Percentiles rank a stretch among this genome's conserved stretches.
phyloP scores from a whole-genome alignment of 345 rosid species.

The Acer yangbiense region DNA sequence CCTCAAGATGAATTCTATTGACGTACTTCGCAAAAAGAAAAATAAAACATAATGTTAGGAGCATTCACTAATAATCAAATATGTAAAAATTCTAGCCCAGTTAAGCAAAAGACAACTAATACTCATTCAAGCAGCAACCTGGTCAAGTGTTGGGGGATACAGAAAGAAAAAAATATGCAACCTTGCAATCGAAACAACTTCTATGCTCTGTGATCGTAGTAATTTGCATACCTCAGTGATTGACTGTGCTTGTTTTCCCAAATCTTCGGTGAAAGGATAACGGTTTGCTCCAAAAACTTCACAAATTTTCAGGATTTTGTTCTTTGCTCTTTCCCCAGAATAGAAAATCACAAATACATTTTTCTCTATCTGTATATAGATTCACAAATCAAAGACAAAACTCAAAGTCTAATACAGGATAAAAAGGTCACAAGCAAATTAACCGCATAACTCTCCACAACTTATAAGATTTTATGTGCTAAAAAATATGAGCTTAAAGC shows the following conservation, averaged over 20 bases:
- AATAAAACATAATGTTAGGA: neutral
- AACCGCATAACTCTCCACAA: neutral
- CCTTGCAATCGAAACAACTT: neutral
- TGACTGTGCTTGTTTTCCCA: constrained; percentile 72
- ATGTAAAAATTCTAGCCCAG: neutral
- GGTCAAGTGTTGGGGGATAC: neutral
- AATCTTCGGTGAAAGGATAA: constrained; percentile 82
- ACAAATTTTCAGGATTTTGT: constrained; percentile 86
- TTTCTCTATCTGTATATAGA: constrained; percentile 74
- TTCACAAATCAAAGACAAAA: constrained; percentile 26
- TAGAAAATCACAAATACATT: constrained; percentile 82
- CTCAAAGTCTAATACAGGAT: neutral
- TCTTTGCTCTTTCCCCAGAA: constrained; percentile 92
- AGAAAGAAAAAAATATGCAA: neutral
- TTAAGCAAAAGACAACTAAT: constrained; percentile 1
- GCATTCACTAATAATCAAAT: neutral
- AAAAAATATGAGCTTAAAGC: neutral
- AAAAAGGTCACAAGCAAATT: neutral
- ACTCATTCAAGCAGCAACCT: constrained; percentile 11
- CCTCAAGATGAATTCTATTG: neutral
- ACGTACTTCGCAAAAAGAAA: neutral
- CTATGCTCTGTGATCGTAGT: neutral
- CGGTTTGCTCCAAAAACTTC: constrained; percentile 99
- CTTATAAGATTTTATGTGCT: neutral
- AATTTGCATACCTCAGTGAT: constrained; percentile 56